Conservation (phyloP, 129 eudicot genomes). For the Cynara cardunculus region DNA sequence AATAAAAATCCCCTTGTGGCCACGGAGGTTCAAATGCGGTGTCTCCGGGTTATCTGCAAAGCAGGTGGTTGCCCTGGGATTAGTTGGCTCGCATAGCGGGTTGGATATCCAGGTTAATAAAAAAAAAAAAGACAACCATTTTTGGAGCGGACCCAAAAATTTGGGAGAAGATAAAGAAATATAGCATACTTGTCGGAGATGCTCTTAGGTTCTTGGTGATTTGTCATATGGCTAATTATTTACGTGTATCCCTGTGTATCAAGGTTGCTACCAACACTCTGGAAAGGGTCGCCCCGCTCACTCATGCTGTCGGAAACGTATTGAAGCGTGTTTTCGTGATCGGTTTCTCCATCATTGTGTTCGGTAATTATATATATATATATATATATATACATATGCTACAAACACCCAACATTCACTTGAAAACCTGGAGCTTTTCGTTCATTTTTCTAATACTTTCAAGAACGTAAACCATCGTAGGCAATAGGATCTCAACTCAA, state of each 20-base stretch:
- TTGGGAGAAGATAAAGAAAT: too few species aligned
- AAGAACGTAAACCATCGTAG: constrained; percentile 19
- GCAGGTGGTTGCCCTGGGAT: too few species aligned
- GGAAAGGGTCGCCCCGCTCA: constrained; percentile 63
- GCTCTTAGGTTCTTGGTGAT: not conserved
- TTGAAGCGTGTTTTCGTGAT: constrained; percentile 62
- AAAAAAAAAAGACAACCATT: too few species aligned
- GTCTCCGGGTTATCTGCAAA: too few species aligned
- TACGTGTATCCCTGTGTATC: not conserved
- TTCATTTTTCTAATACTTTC: constrained; percentile 3
- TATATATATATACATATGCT: not conserved
- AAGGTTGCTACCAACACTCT: constrained; percentile 59
- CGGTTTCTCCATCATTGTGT: constrained; percentile 60
- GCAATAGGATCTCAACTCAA: constrained; percentile 60
- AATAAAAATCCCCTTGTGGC: too few species aligned
- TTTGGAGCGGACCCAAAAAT: not conserved
- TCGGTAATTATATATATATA: constrained; percentile 29
- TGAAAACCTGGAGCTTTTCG: not conserved
- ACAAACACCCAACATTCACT: not conserved
- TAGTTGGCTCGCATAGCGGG: too few species aligned
- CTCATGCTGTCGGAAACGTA: constrained; percentile 65
- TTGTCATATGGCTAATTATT: not conserved
- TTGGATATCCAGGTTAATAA: too few species aligned
- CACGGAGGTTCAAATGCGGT: too few species aligned
- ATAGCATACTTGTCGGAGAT: too few species aligned